phyloP scores from a whole-genome alignment of 2,329 filamentous ascomycete species.

The Zymoseptoria brevis region DNA sequence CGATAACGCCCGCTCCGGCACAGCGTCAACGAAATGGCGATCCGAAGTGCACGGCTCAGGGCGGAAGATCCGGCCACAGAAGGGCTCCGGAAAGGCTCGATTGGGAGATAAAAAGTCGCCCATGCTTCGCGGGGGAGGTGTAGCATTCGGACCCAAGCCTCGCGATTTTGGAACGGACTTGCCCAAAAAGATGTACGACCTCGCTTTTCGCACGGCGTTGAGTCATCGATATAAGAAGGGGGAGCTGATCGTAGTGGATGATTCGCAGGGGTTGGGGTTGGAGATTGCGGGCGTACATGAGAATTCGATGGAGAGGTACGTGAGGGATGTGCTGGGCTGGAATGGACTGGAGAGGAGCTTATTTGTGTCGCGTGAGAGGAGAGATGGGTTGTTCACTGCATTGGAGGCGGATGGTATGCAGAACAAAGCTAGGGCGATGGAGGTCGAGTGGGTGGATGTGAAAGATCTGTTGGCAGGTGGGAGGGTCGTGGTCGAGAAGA shows the following conservation, averaged over 20 bases:
- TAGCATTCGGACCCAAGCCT: conserved; percentile 81
- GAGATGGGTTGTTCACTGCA: conserved; percentile 55
- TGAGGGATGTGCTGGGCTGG: conserved; percentile 58
- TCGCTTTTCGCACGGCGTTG: conserved; percentile 89
- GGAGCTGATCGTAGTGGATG: conserved; percentile 77
- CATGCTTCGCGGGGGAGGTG: conserved; percentile 75
- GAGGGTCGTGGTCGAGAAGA: conserved; percentile 77
- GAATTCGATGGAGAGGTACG: conserved; percentile 44
- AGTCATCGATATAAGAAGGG: conserved; percentile 84
- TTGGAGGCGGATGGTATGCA: conserved; percentile 54
- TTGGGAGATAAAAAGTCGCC: conserved; percentile 75
- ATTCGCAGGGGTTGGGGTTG: conserved; percentile 44
- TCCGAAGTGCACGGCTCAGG: conserved; percentile 76
- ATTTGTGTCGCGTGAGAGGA: conserved; percentile 58
- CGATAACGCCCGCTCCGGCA: conserved; percentile 78
- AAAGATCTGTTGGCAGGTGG: conserved; percentile 86
- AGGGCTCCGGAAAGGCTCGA: conserved; percentile 75
- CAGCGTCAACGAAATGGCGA: conserved; percentile 73
- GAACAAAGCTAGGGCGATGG: conserved; percentile 61
- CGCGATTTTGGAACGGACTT: conserved; percentile 81
- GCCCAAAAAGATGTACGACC: conserved; percentile 84
- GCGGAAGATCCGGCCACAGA: conserved; percentile 76
- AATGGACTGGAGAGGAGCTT: conserved; percentile 62
- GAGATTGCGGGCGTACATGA: conserved; percentile 55
- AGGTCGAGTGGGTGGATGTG: conserved; percentile 77